Base-by-base conservation (phyloP, 768 basidiomycete genomes). In the Lyophyllum shimeji region DNA sequence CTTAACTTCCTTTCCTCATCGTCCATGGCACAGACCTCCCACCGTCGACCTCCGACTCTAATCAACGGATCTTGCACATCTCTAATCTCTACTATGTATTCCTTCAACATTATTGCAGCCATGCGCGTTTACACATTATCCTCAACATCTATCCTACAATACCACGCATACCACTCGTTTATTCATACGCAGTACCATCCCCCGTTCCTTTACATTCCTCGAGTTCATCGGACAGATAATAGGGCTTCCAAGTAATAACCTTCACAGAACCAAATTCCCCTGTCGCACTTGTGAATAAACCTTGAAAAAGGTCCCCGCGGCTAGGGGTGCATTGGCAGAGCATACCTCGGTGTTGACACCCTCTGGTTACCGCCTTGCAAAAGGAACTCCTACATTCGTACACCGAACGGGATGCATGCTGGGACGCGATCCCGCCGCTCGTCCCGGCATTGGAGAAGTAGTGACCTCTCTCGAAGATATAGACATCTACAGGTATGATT, bases 101-200 rank as follows among this genome's bases (percentile, higher is more conserved):
- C 13, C 13, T 51, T 29, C 50, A 2, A 8, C 39, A 51, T 23
- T 15, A 49, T 23, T 12, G 7, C 33, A 39, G n/a, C 25, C 37
- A 21, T 12, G 18, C 34, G 15, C 34, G 15, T 33, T 21, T 31
- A 43, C 45, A 56, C 23, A 46, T 39, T 24, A 52, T 37, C 15
- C 15, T 17, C 24, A 44, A 52, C 23, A 52, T 40, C 46, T 53
- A 57, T 31, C 33, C 42, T 57, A 57, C 24, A 15, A n/a, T n/a
- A n/a, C n/a, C n/a, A 49, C 56, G 33, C 52, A 33, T 48, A 49
- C 24, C 48, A 29, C 45, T 52, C 42, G 25, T 57, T 56, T 57
- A 57, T 48, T 43, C 46, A 42, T 57, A 53, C 9, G 9, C 9
- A 29, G 5, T 21, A 49, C 23, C 31, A 49, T 25, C 20, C 29